These are phyloP conservation scores for Spatholobus suberectus DNA, from an alignment of 306 rosid genomes.

Conservation along the genomic window DNA sequence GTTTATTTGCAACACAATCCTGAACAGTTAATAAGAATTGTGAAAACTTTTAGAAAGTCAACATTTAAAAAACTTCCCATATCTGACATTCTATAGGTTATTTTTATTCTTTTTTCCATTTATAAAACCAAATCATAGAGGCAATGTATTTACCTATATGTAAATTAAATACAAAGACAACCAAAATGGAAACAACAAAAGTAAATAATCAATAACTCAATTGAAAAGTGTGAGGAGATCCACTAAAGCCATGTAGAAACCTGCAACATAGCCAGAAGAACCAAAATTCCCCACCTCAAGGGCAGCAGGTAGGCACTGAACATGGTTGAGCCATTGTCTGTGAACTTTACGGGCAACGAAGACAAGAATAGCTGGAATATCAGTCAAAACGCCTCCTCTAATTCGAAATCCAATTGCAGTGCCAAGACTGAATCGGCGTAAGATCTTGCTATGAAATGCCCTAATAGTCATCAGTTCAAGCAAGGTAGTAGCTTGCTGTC, in stretches of 20 bases:
- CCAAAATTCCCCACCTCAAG: conserved; percentile 88
- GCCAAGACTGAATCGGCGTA: conserved; percentile 93
- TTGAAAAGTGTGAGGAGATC: conserved; percentile 35
- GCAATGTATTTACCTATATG: background rate
- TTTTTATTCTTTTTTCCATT: background rate
- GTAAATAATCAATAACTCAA: conserved; percentile 13
- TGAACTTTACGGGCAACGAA: conserved; percentile 96
- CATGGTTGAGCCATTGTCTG: conserved; percentile 87
- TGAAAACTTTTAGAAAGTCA: conserved; percentile 6
- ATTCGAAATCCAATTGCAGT: conserved; percentile 98
- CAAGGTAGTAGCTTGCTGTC: conserved; percentile 95
- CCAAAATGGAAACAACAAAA: conserved; percentile 9
- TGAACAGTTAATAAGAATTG: conserved; percentile 16
- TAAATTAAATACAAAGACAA: conserved; percentile 35
- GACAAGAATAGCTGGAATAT: conserved; percentile 96
- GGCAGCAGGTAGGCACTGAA: conserved; percentile 91
- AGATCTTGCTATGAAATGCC: conserved; percentile 96
- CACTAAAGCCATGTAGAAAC: conserved; percentile 59
- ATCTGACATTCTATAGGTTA: background rate
- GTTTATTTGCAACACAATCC: conserved; percentile 22
- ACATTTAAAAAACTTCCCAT: background rate
- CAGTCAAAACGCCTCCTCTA: conserved; percentile 83
- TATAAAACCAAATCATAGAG: conserved; percentile 27
- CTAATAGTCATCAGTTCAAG: conserved; percentile 99
- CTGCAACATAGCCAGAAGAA: conserved; percentile 58